Conservation (phyloP, 495 filamentous ascomycete species). For the Neurospora hispaniola region DNA sequence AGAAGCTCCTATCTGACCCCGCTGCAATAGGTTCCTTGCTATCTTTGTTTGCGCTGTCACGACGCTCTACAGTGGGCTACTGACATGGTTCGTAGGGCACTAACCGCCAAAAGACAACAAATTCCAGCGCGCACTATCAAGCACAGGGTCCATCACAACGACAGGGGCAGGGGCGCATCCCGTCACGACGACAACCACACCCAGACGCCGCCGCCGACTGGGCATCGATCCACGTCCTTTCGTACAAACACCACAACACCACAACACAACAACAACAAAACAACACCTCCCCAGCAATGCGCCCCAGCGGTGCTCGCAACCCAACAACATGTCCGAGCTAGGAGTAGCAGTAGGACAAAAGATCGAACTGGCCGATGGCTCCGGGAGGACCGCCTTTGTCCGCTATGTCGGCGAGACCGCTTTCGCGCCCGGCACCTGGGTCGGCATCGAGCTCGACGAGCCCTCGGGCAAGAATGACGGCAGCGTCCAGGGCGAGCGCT, state of each 20-base stretch:
- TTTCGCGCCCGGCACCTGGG: conserved; percentile 77
- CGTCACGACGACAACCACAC: not conserved
- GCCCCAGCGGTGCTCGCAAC: not conserved
- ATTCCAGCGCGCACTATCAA: not conserved
- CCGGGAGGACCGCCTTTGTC: conserved; percentile 52
- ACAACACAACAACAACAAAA: not conserved
- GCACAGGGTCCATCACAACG: not conserved
- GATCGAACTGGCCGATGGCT: conserved; percentile 62
- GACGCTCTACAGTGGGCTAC: not conserved
- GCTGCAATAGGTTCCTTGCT: not conserved
- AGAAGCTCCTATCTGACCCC: not conserved
- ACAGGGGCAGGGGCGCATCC: not conserved
- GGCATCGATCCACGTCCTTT: not conserved
- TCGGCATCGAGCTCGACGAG: conserved; percentile 81
- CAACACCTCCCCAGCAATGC: not conserved
- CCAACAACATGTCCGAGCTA: conserved; percentile 30
- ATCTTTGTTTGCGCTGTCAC: not conserved
- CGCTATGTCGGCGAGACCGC: conserved; percentile 70
- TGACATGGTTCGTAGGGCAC: not conserved
- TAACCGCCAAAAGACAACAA: not conserved
- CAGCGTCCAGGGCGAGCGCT: conserved; percentile 74
- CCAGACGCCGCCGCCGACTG: not conserved
- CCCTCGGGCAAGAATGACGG: conserved; percentile 92
- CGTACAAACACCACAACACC: not conserved
- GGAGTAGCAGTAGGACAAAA: conserved; percentile 32